phyloP scores from a whole-genome alignment of 2,329 filamentous ascomycete species.

The Fusarium annulatum region DNA sequence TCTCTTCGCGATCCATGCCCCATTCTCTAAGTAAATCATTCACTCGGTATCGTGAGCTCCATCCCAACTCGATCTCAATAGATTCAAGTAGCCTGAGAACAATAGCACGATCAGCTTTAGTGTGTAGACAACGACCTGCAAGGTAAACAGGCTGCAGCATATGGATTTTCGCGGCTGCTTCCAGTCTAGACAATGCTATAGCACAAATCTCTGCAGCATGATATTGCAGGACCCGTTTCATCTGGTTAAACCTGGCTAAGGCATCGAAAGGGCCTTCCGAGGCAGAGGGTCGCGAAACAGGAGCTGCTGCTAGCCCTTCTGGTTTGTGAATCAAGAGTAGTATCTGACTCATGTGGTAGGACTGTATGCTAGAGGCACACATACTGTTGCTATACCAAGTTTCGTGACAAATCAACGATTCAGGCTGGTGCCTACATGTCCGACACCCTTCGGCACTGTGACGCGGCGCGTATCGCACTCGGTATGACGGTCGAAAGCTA shows the following conservation, averaged over 20 bases:
- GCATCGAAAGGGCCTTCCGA: not conserved
- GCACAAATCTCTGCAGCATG: not conserved
- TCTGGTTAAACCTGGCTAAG: not conserved
- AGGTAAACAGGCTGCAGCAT: not conserved
- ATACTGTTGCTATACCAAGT: not conserved
- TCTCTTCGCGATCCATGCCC: not conserved
- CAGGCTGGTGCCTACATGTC: not conserved
- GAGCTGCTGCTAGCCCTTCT: too few relatives aligned
- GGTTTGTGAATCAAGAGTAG: not conserved
- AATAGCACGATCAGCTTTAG: not conserved
- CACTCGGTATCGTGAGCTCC: not conserved
- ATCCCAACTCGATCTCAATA: not conserved
- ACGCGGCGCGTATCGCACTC: not conserved
- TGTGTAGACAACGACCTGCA: not conserved
- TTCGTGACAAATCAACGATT: not conserved
- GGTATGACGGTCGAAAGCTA: not conserved
- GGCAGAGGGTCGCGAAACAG: not conserved
- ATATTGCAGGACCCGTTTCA: not conserved
- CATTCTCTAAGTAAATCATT: not conserved
- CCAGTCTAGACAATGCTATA: not conserved
- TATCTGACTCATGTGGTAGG: not conserved
- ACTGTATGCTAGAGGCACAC: not conserved
- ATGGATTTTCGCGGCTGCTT: not conserved
- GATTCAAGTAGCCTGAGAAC: not conserved
- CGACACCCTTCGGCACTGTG: accelerated